These are phyloP conservation scores for Cyberlindnera bimundalis DNA, from an alignment of 805 yeast genomes.

Conservation along the genomic window DNA sequence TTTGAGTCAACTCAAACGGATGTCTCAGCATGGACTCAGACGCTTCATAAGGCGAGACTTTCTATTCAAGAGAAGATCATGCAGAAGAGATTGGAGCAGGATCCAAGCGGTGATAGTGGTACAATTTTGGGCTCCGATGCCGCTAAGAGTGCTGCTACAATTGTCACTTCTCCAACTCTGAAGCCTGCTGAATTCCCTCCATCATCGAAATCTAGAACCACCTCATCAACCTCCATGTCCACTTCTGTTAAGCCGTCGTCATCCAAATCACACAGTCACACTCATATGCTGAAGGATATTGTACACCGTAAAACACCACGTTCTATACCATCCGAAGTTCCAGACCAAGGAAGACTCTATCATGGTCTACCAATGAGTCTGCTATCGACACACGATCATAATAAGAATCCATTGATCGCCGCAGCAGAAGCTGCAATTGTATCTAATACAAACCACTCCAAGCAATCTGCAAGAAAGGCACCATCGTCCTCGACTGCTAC, in stretches of 20 bases:
- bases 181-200: slow-evolving; percentile 6
- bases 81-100: slow-evolving; percentile 24
- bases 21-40: slow-evolving; percentile 54
- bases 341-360: slow-evolving; percentile 29
- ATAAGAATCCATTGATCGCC: slow-evolving; percentile 21
- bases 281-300: slow-evolving; percentile 33
- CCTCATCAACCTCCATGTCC: slow-evolving; percentile 1
- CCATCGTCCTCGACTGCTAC: slow-evolving; percentile 1
- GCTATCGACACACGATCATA: slow-evolving; percentile 1
- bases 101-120: slow-evolving; percentile 32
- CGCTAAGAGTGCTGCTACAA: slow-evolving; percentile 36
- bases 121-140: slow-evolving; percentile 32
- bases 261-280: slow-evolving; percentile 6
- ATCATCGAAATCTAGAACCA: neutral
- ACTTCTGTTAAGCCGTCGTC: neutral
- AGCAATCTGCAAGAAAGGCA: neutral
- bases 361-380: slow-evolving; percentile 32
- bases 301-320: slow-evolving; percentile 27
- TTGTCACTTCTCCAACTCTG: slow-evolving; percentile 22
- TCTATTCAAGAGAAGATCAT: slow-evolving; percentile 45
- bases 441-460: slow-evolving; percentile 2
- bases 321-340: slow-evolving; percentile 25
- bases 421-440: slow-evolving; percentile 27
- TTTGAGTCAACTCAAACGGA: slow-evolving; percentile 54
- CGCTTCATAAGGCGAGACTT: slow-evolving; percentile 45